Base-by-base conservation (phyloP, 805 yeast species). In the Wickerhamomyces bisporus region DNA sequence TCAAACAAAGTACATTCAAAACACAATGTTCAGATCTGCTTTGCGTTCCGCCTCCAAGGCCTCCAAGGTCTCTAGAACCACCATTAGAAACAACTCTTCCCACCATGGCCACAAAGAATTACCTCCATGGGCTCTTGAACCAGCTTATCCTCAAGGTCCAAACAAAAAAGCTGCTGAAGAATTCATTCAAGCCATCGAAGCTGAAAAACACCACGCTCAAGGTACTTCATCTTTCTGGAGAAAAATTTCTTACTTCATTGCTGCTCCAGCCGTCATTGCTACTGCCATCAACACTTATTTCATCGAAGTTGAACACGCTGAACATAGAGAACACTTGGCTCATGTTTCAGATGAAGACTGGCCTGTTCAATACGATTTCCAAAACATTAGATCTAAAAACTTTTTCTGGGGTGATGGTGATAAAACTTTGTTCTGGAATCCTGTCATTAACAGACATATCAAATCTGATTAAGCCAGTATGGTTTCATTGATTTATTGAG, bases 381-480 rank as follows among this genome's bases (percentile, higher is more conserved):
- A 83, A 75, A 93, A 93, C 76, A 65, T 88, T 55, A 86, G 98
- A 79, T 62, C 64, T 61, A 81, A 79, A 65, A 81, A 84, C 62
- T 91, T 77, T 77, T 91, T 88, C 82, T 93, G 98, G 98, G 98
- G 98, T 61, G 91, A 93, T 62, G 98, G 98, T 63, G 96, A 89
- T 75, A 81, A 86, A 77, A 87, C 98, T 47, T 70, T 83, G 61
- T 93, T 93, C 84, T 93, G 98, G 98, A 87, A 87, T 74, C 74
- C 86, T 37, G 84, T 78, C 57, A 76, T 85, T 61, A 91, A 91
- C 85, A 86, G 95, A 77, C 86, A 86, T 73, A 67, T 83, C 57
- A 71, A 45, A 42, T 39, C 45, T 18, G 39, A 44, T 17, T 28
- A 17, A n/a, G n/a, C n/a, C n/a, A n/a, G n/a, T n/a, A n/a, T n/a